Conservation (phyloP, 2,329 filamentous ascomycete genomes). For the Colletotrichum cuscutae region DNA sequence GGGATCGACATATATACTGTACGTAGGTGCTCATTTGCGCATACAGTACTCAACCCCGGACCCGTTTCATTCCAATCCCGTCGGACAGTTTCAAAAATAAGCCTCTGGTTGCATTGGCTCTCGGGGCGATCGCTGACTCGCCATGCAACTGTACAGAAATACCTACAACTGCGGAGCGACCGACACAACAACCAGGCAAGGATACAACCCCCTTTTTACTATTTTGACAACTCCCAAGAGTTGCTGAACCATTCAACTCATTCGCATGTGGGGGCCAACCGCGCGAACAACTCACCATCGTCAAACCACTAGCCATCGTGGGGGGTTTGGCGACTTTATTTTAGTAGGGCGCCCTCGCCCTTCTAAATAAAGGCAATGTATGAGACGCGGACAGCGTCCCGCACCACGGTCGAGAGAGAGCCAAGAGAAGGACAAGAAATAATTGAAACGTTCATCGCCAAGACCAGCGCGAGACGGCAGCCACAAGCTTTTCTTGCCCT, state of each 20-base stretch:
- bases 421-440: constrained; percentile 17
- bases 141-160: background rate
- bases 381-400: constrained; percentile 25
- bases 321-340: background rate
- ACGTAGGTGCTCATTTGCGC: background rate
- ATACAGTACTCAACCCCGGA: background rate
- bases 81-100: constrained; percentile 18
- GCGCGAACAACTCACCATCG: background rate
- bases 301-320: background rate
- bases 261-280: background rate
- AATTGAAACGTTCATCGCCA: constrained; percentile 34
- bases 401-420: background rate
- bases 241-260: background rate
- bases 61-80: constrained; percentile 23
- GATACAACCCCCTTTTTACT: constrained; percentile 24
- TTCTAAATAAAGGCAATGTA: constrained; percentile 18
- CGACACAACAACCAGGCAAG: constrained; percentile 1
- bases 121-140: constrained; percentile 20
- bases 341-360: background rate
- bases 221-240: constrained; percentile 25
- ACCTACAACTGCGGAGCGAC: background rate
- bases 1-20: background rate
- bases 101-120: constrained; percentile 17
- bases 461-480: constrained; percentile 7
- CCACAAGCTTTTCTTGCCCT: constrained; percentile 14